Conservation (phyloP, 306 rosid species). For the Fagus sylvatica region DNA sequence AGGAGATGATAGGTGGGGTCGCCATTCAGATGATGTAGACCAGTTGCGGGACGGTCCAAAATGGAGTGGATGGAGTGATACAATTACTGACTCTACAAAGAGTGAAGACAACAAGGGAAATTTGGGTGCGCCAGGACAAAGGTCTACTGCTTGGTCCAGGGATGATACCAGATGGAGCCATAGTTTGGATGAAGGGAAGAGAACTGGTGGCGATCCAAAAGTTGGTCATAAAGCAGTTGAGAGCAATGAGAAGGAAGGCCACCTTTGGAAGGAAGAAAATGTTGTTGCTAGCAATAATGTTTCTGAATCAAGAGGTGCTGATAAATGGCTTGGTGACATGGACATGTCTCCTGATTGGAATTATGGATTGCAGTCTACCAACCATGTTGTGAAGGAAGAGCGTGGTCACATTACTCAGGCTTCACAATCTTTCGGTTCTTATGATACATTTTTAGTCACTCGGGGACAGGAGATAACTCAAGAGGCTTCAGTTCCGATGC, state of each 20-base stretch:
- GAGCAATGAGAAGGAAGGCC: slow-evolving; percentile 58
- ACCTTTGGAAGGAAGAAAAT: slow-evolving; percentile 49
- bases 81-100: slow-evolving; percentile 43
- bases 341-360: slow-evolving; percentile 97
- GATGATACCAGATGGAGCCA: slow-evolving; percentile 47
- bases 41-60: slow-evolving; percentile 49
- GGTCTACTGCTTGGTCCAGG: slow-evolving; percentile 45
- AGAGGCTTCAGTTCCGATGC: slow-evolving; percentile 47
- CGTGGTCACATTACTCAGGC: slow-evolving; percentile 42
- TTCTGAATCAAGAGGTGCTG: slow-evolving; percentile 52
- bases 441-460: slow-evolving; percentile 37
- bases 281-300: slow-evolving; percentile 33
- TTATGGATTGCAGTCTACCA: slow-evolving; percentile 51
- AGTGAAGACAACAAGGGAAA: slow-evolving; percentile 47
- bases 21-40: slow-evolving; percentile 46
- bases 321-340: slow-evolving; percentile 75
- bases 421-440: slow-evolving; percentile 34
- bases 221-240: slow-evolving; percentile 30
- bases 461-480: slow-evolving; percentile 42
- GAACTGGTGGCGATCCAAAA: slow-evolving; percentile 39
- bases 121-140: slow-evolving; percentile 42
- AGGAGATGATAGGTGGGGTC: slow-evolving; percentile 60
- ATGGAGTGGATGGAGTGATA: slow-evolving; percentile 51
- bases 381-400: slow-evolving; percentile 51
- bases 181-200: slow-evolving; percentile 43